These are phyloP conservation scores for Moricandia moricandioides DNA, from an alignment of 345 rosid genomes.

Conservation along the genomic window DNA sequence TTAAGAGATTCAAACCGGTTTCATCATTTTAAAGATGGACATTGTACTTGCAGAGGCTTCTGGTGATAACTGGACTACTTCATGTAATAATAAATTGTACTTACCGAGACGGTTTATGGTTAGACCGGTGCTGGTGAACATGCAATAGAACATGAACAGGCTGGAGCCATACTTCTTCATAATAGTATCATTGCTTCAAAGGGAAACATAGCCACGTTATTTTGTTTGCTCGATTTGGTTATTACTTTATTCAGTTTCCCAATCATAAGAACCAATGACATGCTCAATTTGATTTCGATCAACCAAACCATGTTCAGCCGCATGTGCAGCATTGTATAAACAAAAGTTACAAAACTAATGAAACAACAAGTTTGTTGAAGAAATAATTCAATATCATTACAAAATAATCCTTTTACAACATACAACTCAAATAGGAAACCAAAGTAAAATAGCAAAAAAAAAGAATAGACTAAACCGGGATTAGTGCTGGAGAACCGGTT, in stretches of 20 bases:
- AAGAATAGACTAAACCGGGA: conserved; percentile 17
- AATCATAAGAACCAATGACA: conserved; percentile 20
- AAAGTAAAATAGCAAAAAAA: conserved; percentile 8
- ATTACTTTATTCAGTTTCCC: background rate
- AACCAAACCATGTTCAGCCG: conserved; percentile 20
- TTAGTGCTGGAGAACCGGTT: conserved; percentile 26
- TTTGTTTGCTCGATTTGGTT: background rate
- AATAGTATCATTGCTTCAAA: conserved; percentile 36
- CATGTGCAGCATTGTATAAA: conserved; percentile 20
- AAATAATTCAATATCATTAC: conserved; percentile 32
- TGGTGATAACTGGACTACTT: conserved; percentile 45
- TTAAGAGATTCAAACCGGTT: conserved; percentile 70
- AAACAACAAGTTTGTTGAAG: conserved; percentile 16
- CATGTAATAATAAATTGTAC: background rate
- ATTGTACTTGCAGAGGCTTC: conserved; percentile 73
- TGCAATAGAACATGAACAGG: conserved; percentile 33
- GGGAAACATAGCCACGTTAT: conserved; percentile 18
- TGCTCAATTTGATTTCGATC: background rate
- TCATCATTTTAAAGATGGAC: conserved; percentile 66
- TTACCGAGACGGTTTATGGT: background rate
- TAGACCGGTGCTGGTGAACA: background rate
- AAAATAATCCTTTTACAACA: conserved; percentile 26
- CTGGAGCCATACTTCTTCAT: conserved; percentile 23
- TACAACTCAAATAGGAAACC: conserved; percentile 11
- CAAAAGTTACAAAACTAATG: background rate